Evolutionary conservation across 2,329 filamentous ascomycete genomes (phyloP).

Genomic region (Paraphaeosphaeria sporulosa): DNA sequence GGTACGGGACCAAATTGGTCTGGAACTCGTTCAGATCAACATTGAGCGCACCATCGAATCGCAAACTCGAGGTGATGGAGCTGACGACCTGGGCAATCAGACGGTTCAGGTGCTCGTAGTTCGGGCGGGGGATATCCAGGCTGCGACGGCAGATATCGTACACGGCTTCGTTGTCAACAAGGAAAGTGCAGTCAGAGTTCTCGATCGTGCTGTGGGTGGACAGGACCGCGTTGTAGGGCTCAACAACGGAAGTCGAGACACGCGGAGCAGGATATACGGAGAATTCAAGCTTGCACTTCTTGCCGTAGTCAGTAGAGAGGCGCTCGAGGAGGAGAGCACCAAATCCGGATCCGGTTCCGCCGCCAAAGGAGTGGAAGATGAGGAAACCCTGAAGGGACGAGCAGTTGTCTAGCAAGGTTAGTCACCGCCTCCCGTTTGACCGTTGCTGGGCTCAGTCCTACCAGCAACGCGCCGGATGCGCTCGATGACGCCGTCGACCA

Average conservation of each 20-base stretch:
- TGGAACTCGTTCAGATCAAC: constrained; percentile 81
- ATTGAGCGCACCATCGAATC: constrained; percentile 76
- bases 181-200: constrained; percentile 81
- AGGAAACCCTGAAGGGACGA: constrained; percentile 75
- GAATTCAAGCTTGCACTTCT: constrained; percentile 81
- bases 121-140: constrained; percentile 72
- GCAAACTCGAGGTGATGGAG: constrained; percentile 76
- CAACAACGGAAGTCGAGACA: constrained; percentile 74
- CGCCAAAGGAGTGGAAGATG: constrained; percentile 78
- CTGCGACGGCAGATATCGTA: constrained; percentile 79
- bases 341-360: constrained; percentile 76
- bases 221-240: constrained; percentile 77
- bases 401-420: constrained; percentile 68
- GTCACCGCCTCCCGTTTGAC: not conserved
- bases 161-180: constrained; percentile 78
- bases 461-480: constrained; percentile 73
- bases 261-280: constrained; percentile 75
- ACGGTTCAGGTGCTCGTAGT: constrained; percentile 76
- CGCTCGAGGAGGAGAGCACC: constrained; percentile 76
- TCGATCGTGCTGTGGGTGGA: constrained; percentile 79
- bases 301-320: constrained; percentile 75
- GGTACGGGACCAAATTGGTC: constrained; percentile 77
- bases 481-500: constrained; percentile 75
- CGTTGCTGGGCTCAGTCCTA: constrained; percentile 47
- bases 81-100: constrained; percentile 77